These are phyloP conservation scores for Globisporangium camurandrum DNA, from an alignment of 352 stramenopile species.

Conservation along the genomic window DNA sequence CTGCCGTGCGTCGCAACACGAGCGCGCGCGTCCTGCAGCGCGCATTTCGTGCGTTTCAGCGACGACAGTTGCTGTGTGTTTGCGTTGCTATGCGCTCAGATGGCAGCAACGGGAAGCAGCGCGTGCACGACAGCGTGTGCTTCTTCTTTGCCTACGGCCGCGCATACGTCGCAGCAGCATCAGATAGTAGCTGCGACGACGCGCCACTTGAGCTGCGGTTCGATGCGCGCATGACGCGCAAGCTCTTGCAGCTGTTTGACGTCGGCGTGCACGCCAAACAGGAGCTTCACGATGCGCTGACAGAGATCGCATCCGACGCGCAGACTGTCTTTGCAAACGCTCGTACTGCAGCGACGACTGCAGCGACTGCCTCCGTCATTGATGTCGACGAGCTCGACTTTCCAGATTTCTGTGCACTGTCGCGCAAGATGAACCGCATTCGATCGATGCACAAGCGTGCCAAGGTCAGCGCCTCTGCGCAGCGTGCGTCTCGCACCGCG, in stretches of 20 bases:
- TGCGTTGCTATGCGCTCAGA: background rate
- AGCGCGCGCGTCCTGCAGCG: slow-evolving; percentile 25
- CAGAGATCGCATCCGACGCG: slow-evolving; percentile 27
- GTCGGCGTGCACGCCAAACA: slow-evolving; percentile 16
- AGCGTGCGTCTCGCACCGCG: too few relatives aligned
- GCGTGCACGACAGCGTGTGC: slow-evolving; percentile 7
- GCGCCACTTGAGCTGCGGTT: slow-evolving; percentile 22
- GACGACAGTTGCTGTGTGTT: slow-evolving; percentile 17
- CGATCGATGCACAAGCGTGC: slow-evolving; percentile 37
- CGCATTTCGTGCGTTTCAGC: slow-evolving; percentile 14
- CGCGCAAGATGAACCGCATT: slow-evolving; percentile 36
- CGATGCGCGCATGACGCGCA: slow-evolving; percentile 32
- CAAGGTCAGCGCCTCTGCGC: slow-evolving; percentile 12
- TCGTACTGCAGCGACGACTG: slow-evolving; percentile 3
- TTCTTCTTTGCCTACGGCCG: slow-evolving; percentile 37
- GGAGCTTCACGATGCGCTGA: slow-evolving; percentile 24
- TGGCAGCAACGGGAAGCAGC: background rate
- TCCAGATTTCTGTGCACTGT: slow-evolving; percentile 23
- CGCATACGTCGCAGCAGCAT: slow-evolving; percentile 23
- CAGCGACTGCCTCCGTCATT: slow-evolving; percentile 19
- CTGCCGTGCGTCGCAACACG: slow-evolving; percentile 17
- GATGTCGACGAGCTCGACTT: slow-evolving; percentile 55
- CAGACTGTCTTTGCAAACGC: slow-evolving; percentile 21
- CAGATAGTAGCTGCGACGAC: background rate
- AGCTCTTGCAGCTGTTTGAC: slow-evolving; percentile 33